Evolutionary conservation across 2,329 filamentous ascomycete genomes (phyloP).

Genomic region (Drechslera avenae): DNA sequence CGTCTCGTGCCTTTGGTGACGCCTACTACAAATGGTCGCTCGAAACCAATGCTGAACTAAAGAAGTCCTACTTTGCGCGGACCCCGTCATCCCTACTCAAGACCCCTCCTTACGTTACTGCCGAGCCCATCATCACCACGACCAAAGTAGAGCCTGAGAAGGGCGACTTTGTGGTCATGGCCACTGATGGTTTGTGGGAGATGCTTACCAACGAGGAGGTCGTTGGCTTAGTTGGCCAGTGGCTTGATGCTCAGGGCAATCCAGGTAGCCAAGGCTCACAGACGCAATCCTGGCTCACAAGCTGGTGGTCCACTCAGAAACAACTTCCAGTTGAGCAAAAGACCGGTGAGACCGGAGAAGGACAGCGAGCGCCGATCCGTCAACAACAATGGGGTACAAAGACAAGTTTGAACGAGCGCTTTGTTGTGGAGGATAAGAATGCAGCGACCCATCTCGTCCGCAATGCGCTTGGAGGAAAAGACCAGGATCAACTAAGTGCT

Average conservation of each 20-base stretch:
- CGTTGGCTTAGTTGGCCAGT: constrained; percentile 92
- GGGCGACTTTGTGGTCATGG: constrained; percentile 94
- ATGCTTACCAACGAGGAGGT: constrained; percentile 99
- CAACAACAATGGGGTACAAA: constrained; percentile 89
- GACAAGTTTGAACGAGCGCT: constrained; percentile 74
- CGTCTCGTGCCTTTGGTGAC: constrained; percentile 92
- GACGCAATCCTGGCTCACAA: constrained; percentile 68
- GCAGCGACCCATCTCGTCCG: constrained; percentile 93
- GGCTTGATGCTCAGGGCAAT: constrained; percentile 78
- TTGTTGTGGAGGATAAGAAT: constrained; percentile 93
- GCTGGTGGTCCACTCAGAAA: constrained; percentile 67
- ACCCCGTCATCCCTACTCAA: constrained; percentile 77
- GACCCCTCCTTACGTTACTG: constrained; percentile 95
- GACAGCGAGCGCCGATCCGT: constrained; percentile 86
- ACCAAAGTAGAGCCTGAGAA: constrained; percentile 88
- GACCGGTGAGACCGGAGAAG: constrained; percentile 59
- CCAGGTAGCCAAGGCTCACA: constrained; percentile 45
- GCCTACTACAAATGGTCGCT: constrained; percentile 95
- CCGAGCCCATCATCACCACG: constrained; percentile 91
- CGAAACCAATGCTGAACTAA: constrained; percentile 82
- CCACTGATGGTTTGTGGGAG: constrained; percentile 97
- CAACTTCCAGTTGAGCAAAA: constrained; percentile 77
- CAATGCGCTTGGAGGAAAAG: constrained; percentile 91
- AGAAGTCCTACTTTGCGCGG: constrained; percentile 84
- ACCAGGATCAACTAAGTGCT: constrained; percentile 91